Evolutionary conservation across 805 yeast genomes (phyloP), one percentile per base, ranked within the genome.

Genomic region (Saccharomycopsis microspora): DNA sequence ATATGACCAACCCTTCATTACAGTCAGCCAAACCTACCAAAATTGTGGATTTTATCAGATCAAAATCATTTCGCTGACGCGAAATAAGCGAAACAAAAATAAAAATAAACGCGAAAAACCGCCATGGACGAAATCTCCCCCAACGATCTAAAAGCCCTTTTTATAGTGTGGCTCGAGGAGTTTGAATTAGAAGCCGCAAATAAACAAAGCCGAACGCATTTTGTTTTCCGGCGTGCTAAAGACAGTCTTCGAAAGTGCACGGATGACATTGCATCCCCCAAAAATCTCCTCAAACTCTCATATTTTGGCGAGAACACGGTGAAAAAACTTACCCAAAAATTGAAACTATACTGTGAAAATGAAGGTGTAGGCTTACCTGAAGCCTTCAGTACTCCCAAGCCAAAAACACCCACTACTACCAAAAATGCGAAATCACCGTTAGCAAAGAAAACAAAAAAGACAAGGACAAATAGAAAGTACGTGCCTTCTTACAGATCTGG

Each of bases 401-500:
- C 11, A 44, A 42, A 41, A 43, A 51, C 44, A 32, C 43, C 43
- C 10, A 35, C 48, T 6, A 40, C 48, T n/a, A 3, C 34, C 27
- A 19, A 42, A 31, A 39, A 39, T 9, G 11, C 19, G 29, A 19
- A 19, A 29, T 5, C 43, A 44, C 6, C 19, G 43, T 41, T n/a
- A 50, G 45, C 10, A 48, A 51, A 5, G 54, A 51, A 8, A 54
- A 54, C 10, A 57, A 57, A 48, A 60, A 55, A 52, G 51, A 51
- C 43, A 44, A 58, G 49, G 42, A 45, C 49, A 34, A 46, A 49
- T n/a, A 58, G 56, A 32, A 57, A 54, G 33, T 87, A 84, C 60
- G 71, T 87, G 0, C 97, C 97, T 0, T 71, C 69, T 43, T 76
- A 78, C 51, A 65, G 89, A 35, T 78, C 93, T 0, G 96, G 96